Evolutionary conservation across 257 asterid species (phyloP).

Genomic region (Rubia yunnanensis): DNA sequence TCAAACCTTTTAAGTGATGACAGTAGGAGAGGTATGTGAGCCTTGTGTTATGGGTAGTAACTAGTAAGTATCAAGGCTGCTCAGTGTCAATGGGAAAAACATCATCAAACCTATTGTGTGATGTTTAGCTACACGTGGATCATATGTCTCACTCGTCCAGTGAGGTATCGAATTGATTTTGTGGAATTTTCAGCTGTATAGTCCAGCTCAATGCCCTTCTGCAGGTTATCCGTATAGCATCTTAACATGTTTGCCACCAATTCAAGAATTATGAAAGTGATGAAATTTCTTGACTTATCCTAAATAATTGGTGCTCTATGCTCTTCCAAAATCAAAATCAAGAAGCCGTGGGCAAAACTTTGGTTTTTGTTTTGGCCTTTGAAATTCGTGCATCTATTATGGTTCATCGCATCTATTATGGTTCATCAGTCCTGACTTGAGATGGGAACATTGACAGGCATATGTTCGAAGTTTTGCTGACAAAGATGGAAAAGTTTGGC

Average conservation of each 20-base stretch:
- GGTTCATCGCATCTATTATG: background rate
- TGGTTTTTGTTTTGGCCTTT: background rate
- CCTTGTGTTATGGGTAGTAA: too few relatives aligned
- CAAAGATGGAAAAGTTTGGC: constrained; percentile 92
- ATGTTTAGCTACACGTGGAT: too few relatives aligned
- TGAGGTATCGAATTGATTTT: background rate
- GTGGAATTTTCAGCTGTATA: background rate
- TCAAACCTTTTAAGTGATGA: background rate
- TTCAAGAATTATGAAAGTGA: too few relatives aligned
- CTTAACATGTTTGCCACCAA: too few relatives aligned
- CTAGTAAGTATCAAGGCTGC: too few relatives aligned
- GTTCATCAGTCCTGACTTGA: constrained; percentile 9
- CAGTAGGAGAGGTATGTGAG: too few relatives aligned
- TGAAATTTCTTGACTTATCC: background rate
- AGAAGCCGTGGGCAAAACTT: background rate
- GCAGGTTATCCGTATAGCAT: too few relatives aligned
- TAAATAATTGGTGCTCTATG: too few relatives aligned
- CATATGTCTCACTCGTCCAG: background rate
- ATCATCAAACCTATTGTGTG: too few relatives aligned
- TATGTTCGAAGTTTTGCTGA: constrained; percentile 57
- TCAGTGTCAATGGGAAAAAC: too few relatives aligned
- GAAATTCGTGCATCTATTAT: background rate
- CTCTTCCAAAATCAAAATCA: too few relatives aligned
- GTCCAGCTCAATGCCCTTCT: too few relatives aligned
- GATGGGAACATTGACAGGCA: constrained; percentile 38